Evolutionary conservation across 2,329 filamentous ascomycete species (phyloP).

Genomic region (Pseudogymnoascus sp.): DNA sequence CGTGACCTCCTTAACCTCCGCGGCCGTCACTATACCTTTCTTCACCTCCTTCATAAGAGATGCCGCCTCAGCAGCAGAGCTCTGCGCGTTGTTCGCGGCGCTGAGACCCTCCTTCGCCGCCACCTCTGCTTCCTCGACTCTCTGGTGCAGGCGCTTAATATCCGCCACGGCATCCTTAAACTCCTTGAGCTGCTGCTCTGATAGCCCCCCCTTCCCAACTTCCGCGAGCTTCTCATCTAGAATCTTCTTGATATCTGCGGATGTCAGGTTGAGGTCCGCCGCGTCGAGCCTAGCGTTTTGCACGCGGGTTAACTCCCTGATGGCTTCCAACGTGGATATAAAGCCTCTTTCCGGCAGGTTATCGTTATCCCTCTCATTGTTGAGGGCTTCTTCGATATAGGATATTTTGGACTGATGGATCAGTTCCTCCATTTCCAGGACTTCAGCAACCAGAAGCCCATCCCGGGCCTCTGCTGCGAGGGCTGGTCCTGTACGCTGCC

Average conservation of each 20-base stretch:
- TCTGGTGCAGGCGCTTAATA: no score
- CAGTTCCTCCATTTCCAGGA: not conserved
- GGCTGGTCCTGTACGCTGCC: not conserved
- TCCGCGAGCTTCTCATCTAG: not conserved
- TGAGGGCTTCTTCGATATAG: not conserved
- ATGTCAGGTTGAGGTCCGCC: not conserved
- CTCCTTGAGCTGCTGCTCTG: no score
- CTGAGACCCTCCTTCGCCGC: no score
- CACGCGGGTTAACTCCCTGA: not conserved
- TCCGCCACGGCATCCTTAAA: no score
- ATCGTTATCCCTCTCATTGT: not conserved
- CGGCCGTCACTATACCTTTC: no score
- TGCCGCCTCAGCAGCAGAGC: no score
- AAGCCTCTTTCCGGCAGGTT: not conserved
- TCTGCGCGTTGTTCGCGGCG: no score
- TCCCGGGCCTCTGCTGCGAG: not conserved
- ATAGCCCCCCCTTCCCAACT: no score
- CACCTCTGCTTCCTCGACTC: no score
- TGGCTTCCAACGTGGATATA: not conserved
- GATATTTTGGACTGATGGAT: not conserved
- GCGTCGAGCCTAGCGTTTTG: not conserved
- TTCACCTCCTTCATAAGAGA: no score
- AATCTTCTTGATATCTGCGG: not conserved
- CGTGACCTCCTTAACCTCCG: no score
- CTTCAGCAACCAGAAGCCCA: not conserved